Evolutionary conservation across 2,329 filamentous ascomycete genomes (phyloP).

Genomic region (Fusarium sp.): DNA sequence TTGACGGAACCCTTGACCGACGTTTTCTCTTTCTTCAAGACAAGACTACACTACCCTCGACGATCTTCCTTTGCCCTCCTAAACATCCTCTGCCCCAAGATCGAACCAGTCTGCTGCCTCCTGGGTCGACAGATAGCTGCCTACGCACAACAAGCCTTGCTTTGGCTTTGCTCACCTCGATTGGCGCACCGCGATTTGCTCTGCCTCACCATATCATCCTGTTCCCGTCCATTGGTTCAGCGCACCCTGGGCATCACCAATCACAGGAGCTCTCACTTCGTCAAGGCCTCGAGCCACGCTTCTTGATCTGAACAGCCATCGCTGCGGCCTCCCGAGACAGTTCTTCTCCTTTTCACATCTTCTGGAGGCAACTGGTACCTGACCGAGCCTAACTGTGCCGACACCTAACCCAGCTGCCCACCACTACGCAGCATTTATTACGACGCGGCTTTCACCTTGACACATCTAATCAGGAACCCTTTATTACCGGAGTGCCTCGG

Average conservation of each 20-base stretch:
- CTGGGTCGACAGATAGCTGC: constrained; percentile 29
- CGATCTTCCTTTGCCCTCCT: constrained; percentile 37
- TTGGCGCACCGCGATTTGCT: constrained; percentile 48
- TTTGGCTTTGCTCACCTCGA: constrained; percentile 45
- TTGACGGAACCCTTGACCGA: constrained; percentile 38
- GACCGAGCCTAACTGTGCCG: constrained; percentile 37
- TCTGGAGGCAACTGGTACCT: constrained; percentile 38
- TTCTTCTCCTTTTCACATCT: constrained; percentile 40
- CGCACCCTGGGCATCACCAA: constrained; percentile 50
- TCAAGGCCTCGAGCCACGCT: constrained; percentile 48
- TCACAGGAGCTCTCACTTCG: constrained; percentile 47
- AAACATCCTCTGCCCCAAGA: constrained; percentile 19
- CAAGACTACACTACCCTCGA: constrained; percentile 25
- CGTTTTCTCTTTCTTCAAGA: constrained; percentile 43
- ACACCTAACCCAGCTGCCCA: constrained; percentile 46
- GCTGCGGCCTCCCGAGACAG: constrained; percentile 47
- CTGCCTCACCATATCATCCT: constrained; percentile 51
- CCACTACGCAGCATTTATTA: constrained; percentile 36
- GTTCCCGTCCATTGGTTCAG: constrained; percentile 51
- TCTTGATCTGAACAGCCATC: constrained; percentile 41
- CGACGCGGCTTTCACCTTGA: constrained; percentile 31
- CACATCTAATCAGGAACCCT: constrained; percentile 18
- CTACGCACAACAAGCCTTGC: constrained; percentile 38
- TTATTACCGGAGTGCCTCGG: constrained; percentile 3
- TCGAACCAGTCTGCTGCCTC: constrained; percentile 23